Evolutionary conservation across 2,329 filamentous ascomycete genomes (phyloP), one percentile per base, ranked within the genome.

Genomic region (Fusarium compactum): DNA sequence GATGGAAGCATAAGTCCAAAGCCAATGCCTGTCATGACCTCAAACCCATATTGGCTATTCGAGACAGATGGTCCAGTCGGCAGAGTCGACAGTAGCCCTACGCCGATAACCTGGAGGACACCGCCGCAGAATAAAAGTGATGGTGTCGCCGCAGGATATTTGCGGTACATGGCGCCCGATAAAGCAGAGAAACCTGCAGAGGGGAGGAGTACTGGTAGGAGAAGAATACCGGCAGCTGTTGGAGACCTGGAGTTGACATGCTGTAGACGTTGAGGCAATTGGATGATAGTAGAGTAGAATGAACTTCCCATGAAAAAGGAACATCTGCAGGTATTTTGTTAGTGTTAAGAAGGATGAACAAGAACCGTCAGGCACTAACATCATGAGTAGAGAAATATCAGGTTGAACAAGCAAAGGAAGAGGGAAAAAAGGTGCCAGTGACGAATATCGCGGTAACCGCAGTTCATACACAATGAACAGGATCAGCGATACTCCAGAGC

Each of bases 241-340:
- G 50, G 50, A 10, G 50, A 53, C 10, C 41, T 53, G 24, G 20
- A 12, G 4, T 53, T 53, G 22, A 41, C 50, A 18, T 53, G 50
- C 6, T 53, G 50, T 5, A 53, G 34, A 29, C 50, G 50, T 14
- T 53, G 50, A 22, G 50, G 50, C 5, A 53, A 22, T 16, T 53
- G 50, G 18, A 53, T 53, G 2, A 53, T 53, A 3, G 50, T 53
- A 8, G 50, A 53, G 18, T 53, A 53, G 34, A 53, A 53, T 11
- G 50, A 53, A 34, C 50, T 53, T 8, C 50, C 50, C 50, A 53
- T 53, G 18, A 53, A 53, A 10, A 53, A 53, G 7, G 50, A 34
- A 20, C 22, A 53, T 22, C 50, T 41, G 6, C 8, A 16, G 12
- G 8, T 3, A 8, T 18, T 41, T 3, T 15, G 22, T 41, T 15